phyloP scores from a whole-genome alignment of 2,329 filamentous ascomycete species.

The Sordariomycetes sp. region DNA sequence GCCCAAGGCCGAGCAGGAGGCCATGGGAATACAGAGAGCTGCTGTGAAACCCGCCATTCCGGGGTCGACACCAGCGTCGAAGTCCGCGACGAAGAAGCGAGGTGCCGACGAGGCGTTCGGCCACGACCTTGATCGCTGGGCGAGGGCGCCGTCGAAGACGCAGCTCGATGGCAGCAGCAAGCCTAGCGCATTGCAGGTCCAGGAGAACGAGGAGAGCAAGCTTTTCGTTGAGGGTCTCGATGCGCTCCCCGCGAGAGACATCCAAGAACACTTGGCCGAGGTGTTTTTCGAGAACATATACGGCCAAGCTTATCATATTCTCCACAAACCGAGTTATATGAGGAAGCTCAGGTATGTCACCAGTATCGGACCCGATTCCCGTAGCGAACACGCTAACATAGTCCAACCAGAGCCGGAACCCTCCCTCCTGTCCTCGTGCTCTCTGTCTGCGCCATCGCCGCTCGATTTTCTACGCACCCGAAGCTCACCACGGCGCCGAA shows the following conservation, averaged over 20 bases:
- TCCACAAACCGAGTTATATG: conserved; percentile 98
- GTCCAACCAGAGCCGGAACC: conserved; percentile 50
- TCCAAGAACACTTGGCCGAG: conserved; percentile 88
- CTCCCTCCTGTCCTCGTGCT: conserved; percentile 84
- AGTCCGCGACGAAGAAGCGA: conserved; percentile 63
- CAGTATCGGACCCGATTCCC: background rate
- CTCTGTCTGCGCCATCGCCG: conserved; percentile 92
- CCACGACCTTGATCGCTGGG: conserved; percentile 72
- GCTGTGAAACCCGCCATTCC: conserved; percentile 71
- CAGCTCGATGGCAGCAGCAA: conserved; percentile 35
- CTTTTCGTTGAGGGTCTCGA: conserved; percentile 75
- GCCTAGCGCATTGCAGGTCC: conserved; percentile 43
- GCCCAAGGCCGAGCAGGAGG: conserved; percentile 70
- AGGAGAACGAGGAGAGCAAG: conserved; percentile 63
- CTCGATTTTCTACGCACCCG: conserved; percentile 85
- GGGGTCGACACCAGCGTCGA: conserved; percentile 35
- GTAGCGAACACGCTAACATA: background rate
- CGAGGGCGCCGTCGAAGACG: conserved; percentile 44
- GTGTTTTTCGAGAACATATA: conserved; percentile 95
- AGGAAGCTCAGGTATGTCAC: conserved; percentile 58
- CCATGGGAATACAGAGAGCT: conserved; percentile 62
- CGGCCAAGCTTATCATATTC: conserved; percentile 84
- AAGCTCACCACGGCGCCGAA: conserved; percentile 62
- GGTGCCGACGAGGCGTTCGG: conserved; percentile 81
- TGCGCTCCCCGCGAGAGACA: conserved; percentile 70